Percentiles rank a stretch among this genome's conserved stretches.
phyloP scores from a whole-genome alignment of 1,139 yeast species.

The Saccharomyces hybrid region DNA sequence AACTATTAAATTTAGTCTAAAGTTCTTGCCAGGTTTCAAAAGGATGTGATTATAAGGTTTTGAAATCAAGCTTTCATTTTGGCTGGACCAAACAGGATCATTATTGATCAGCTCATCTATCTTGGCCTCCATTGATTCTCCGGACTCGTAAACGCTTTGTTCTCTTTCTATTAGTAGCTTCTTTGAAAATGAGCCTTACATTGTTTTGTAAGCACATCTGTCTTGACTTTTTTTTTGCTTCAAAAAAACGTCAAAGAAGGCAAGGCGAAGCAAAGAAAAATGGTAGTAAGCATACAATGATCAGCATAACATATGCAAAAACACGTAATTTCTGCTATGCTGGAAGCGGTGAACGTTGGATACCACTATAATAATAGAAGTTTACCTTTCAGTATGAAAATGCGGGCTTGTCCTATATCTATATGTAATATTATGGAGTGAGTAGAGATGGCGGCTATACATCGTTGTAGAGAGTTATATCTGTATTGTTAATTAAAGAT shows the following conservation, averaged over 20 bases:
- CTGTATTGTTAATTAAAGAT: background rate
- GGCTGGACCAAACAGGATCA: constrained; percentile 18
- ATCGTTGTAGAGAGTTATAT: background rate
- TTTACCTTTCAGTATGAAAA: background rate
- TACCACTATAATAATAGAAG: background rate
- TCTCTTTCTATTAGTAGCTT: background rate
- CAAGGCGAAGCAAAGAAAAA: background rate
- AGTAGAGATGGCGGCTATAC: background rate
- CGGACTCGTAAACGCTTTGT: background rate
- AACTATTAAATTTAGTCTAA: constrained; percentile 42
- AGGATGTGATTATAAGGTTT: constrained; percentile 47
- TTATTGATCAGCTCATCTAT: constrained; percentile 14
- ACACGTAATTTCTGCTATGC: background rate
- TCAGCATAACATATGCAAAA: background rate
- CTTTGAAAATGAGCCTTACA: background rate
- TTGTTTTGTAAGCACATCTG: background rate
- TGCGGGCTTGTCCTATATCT: background rate
- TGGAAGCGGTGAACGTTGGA: background rate
- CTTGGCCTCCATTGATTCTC: constrained; percentile 2
- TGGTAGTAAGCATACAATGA: background rate
- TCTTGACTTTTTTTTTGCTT: background rate
- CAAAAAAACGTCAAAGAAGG: background rate
- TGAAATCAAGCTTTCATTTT: constrained; percentile 16
- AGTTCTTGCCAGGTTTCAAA: constrained; percentile 48
- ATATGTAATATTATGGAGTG: background rate